phyloP scores from a whole-genome alignment of 371 early-diverging fungal species.

The Mortierella sp. region DNA sequence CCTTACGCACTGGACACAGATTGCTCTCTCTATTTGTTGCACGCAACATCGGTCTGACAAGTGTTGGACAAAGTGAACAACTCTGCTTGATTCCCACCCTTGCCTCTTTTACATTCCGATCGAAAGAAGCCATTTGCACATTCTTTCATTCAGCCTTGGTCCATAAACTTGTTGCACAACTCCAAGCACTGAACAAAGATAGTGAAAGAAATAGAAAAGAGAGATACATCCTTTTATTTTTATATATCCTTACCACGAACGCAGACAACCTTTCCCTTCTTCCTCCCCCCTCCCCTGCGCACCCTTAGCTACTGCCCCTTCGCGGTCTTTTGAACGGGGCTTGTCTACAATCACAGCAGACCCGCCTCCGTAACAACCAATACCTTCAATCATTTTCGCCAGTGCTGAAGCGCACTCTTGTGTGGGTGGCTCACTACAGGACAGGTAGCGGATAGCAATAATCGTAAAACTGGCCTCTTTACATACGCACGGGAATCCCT shows the following conservation, averaged over 20 bases:
- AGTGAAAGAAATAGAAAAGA: not conserved
- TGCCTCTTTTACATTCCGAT: not conserved
- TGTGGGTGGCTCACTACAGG: constrained; percentile 1
- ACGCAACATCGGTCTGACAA: not conserved
- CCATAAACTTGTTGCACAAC: no score
- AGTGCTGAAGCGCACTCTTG: constrained; percentile 1
- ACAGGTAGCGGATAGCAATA: not conserved
- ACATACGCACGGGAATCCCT: not conserved
- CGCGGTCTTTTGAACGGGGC: constrained; percentile 5
- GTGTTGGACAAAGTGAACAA: constrained; percentile 4
- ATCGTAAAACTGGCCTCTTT: constrained; percentile 1
- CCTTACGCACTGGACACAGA: not conserved
- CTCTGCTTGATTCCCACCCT: constrained; percentile 1
- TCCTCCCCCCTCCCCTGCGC: not conserved
- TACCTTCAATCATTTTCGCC: constrained; percentile 1
- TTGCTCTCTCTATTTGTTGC: constrained; percentile 9
- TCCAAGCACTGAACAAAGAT: not conserved
- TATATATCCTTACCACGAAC: not conserved
- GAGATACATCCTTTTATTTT: not conserved
- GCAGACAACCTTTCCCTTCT: not conserved
- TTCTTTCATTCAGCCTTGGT: constrained; percentile 7
- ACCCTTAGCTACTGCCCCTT: not conserved
- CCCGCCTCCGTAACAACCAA: not conserved
- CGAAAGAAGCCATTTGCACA: not conserved
- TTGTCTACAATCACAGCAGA: not conserved